phyloP scores from a whole-genome alignment of 306 rosid genomes.

The Phaseolus lunatus region DNA sequence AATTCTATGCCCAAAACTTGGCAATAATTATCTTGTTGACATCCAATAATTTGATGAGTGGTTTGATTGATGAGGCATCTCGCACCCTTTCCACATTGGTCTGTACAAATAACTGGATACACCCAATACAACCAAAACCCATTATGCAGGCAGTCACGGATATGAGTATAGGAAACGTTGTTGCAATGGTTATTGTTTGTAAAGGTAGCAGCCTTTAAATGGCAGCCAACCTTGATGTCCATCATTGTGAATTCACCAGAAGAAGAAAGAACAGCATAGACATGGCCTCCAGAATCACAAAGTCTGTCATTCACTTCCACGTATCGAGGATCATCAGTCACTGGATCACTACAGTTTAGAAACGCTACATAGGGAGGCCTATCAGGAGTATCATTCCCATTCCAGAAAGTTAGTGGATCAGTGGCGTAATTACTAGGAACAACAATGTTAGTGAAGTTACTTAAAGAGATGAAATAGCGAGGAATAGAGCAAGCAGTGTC shows the following conservation, averaged over 20 bases:
- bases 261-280: neutral
- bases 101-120: neutral
- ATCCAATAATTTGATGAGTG: neutral
- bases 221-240: neutral
- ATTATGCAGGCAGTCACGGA: neutral
- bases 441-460: neutral
- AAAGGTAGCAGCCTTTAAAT: neutral
- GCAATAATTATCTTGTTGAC: neutral
- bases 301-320: neutral
- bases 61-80: neutral
- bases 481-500: constrained; percentile 1
- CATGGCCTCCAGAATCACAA: neutral
- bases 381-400: neutral
- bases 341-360: neutral
- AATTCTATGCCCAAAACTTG: too few species aligned
- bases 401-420: neutral
- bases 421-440: too few species aligned
- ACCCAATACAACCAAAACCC: neutral
- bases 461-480: neutral
- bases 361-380: neutral
- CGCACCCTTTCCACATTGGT: neutral
- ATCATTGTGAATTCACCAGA: neutral
- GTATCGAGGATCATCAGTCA: neutral
- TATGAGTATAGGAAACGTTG: neutral
- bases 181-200: neutral